Percentiles rank a stretch among this genome's conserved stretches.
Evolutionary conservation across 2,329 filamentous ascomycete genomes (phyloP).

Genomic region (Claviceps pusilla): DNA sequence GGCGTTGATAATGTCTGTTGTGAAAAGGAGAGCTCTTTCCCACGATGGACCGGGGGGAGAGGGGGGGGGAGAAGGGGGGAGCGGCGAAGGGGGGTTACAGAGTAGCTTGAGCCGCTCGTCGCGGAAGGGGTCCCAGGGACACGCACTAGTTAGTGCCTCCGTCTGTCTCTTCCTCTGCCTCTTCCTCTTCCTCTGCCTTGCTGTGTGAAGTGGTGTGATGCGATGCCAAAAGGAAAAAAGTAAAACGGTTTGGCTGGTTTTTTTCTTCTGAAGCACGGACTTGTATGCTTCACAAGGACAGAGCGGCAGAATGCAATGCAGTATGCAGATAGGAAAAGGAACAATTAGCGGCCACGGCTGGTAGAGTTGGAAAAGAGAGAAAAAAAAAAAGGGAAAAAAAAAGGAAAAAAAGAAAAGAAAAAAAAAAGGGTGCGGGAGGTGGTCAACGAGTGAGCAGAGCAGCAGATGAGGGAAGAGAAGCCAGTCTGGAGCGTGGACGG

Average conservation of each 20-base stretch:
- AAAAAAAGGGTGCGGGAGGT: not conserved
- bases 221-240: too few species aligned
- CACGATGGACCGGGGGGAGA: slow-evolving; percentile 5
- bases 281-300: not conserved
- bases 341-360: too few species aligned
- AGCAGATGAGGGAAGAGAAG: not conserved
- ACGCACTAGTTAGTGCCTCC: slow-evolving; percentile 9
- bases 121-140: slow-evolving; percentile 18
- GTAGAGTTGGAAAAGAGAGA: not conserved
- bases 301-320: not conserved
- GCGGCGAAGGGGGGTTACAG: slow-evolving; percentile 4
- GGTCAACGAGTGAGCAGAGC: not conserved
- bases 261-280: not conserved
- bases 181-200: not conserved
- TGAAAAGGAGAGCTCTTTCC: slow-evolving; percentile 14
- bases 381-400: not conserved
- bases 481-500: not conserved
- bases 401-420: not conserved
- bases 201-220: too few species aligned
- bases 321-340: not conserved
- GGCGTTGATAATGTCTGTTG: slow-evolving; percentile 16
- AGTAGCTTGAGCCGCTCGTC: slow-evolving; percentile 17
- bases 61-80: not conserved
- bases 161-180: not conserved
- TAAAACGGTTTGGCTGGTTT: too few species aligned